These are phyloP conservation scores for Puccinia sorghi DNA, from an alignment of 1,284 basidiomycete species.

Conservation along the genomic window DNA sequence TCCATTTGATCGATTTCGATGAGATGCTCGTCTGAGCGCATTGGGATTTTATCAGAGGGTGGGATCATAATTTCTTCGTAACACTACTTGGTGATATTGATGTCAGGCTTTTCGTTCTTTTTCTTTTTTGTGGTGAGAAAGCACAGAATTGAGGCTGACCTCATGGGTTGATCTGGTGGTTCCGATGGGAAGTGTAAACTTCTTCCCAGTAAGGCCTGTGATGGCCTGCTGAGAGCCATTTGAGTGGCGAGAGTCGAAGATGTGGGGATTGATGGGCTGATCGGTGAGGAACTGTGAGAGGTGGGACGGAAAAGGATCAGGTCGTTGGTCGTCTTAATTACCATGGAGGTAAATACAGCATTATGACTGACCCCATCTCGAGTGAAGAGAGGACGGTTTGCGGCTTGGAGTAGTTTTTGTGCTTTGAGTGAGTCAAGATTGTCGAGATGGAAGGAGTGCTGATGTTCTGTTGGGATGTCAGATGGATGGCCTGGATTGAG, in stretches of 20 bases:
- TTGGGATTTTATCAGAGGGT: conserved; percentile 56
- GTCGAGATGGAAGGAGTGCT: background rate
- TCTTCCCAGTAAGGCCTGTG: conserved; percentile 11
- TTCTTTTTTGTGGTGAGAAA: too few species aligned
- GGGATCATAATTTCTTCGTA: conserved; percentile 58
- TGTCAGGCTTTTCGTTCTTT: background rate
- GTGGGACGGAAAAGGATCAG: background rate
- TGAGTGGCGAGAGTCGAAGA: conserved; percentile 29
- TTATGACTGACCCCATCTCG: conserved; percentile 27
- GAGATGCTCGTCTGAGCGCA: conserved; percentile 56
- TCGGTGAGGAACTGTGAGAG: conserved; percentile 33
- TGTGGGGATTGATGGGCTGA: conserved; percentile 31
- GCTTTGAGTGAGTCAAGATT: conserved; percentile 37
- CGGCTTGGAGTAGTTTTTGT: conserved; percentile 6
- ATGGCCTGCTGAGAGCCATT: conserved; percentile 17
- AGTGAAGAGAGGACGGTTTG: conserved; percentile 25
- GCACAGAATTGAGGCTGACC: conserved; percentile 2
- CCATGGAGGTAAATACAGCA: background rate
- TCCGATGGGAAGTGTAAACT: conserved; percentile 34
- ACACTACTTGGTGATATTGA: background rate
- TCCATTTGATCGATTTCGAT: conserved; percentile 57
- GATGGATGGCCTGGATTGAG: background rate
- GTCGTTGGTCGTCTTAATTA: too few species aligned
- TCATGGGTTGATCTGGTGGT: conserved; percentile 36
- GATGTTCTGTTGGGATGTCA: background rate